These are phyloP conservation scores for Lotmaria passim DNA, from an alignment of 208 protist species.

Conservation along the genomic window DNA sequence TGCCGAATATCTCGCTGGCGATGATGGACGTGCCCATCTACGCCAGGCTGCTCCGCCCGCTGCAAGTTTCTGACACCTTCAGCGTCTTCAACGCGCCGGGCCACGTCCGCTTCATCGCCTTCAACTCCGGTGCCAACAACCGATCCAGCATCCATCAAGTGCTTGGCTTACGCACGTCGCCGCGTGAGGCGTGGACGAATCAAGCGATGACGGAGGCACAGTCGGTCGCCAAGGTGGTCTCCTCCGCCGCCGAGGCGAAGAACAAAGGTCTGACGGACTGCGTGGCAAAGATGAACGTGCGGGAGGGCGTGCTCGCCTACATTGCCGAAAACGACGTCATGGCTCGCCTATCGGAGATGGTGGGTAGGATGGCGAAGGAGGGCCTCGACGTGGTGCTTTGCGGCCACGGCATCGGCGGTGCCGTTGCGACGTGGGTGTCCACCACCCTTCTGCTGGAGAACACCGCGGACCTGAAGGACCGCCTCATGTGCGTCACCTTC, in stretches of 20 bases:
- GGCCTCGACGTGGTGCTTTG: constrained; percentile 47
- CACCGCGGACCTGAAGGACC: constrained; percentile 28
- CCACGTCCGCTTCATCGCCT: constrained; percentile 40
- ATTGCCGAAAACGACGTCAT: constrained; percentile 24
- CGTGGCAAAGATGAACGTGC: constrained; percentile 25
- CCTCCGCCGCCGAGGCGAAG: constrained; percentile 9
- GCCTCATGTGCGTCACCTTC: constrained; percentile 53
- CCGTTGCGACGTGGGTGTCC: constrained; percentile 33
- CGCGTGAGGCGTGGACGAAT: constrained; percentile 46
- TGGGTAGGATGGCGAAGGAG: constrained; percentile 30
- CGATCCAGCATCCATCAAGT: constrained; percentile 24
- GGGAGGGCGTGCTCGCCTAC: constrained; percentile 22
- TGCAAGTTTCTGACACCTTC: constrained; percentile 27
- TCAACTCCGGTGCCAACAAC: constrained; percentile 27
- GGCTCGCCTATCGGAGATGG: constrained; percentile 16
- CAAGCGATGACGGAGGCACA: background rate
- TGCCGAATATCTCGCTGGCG: constrained; percentile 41
- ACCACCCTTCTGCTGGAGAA: constrained; percentile 43
- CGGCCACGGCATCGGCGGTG: constrained; percentile 51
- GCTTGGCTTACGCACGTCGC: constrained; percentile 23
- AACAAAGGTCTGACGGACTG: background rate
- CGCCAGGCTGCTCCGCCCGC: constrained; percentile 35
- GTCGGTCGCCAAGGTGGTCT: constrained; percentile 33
- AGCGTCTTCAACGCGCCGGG: constrained; percentile 39
- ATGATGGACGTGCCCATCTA: constrained; percentile 40